phyloP scores from a whole-genome alignment of 805 yeast species.

The Teunomyces lycoperdinae region DNA sequence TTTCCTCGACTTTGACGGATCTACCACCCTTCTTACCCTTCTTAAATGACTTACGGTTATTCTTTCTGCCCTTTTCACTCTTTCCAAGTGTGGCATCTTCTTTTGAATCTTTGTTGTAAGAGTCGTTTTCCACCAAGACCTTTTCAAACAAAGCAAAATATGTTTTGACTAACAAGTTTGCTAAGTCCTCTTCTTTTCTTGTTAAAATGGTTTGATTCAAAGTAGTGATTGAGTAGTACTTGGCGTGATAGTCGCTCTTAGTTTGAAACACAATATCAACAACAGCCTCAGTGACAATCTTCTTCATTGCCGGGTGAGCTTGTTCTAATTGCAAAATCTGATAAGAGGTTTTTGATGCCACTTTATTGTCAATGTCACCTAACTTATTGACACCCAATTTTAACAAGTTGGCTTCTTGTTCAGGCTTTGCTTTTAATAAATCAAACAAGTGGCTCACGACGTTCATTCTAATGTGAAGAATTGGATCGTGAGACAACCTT shows the following conservation, averaged over 20 bases:
- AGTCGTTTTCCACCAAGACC: constrained; percentile 64
- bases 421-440: constrained; percentile 81
- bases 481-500: constrained; percentile 82
- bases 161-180: constrained; percentile 77
- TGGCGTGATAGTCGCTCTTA: constrained; percentile 73
- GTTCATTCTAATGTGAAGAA: constrained; percentile 79
- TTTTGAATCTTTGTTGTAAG: constrained; percentile 25
- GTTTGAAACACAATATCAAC: constrained; percentile 76
- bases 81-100: constrained; percentile 45
- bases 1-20: constrained; percentile 60
- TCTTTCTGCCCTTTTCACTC: constrained; percentile 55
- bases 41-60: constrained; percentile 64
- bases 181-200: constrained; percentile 70
- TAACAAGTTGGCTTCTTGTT: constrained; percentile 90
- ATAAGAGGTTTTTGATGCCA: constrained; percentile 83
- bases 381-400: constrained; percentile 88
- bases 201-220: constrained; percentile 90
- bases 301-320: constrained; percentile 94
- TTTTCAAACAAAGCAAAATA: constrained; percentile 87
- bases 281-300: constrained; percentile 72
- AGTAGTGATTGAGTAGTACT: constrained; percentile 84
- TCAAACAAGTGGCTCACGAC: constrained; percentile 76
- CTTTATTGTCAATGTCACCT: constrained; percentile 90
- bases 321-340: constrained; percentile 77
- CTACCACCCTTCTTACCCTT: constrained; percentile 87